Conservation (phyloP, 2,329 filamentous ascomycete species). For the Albifimbria verrucaria region DNA sequence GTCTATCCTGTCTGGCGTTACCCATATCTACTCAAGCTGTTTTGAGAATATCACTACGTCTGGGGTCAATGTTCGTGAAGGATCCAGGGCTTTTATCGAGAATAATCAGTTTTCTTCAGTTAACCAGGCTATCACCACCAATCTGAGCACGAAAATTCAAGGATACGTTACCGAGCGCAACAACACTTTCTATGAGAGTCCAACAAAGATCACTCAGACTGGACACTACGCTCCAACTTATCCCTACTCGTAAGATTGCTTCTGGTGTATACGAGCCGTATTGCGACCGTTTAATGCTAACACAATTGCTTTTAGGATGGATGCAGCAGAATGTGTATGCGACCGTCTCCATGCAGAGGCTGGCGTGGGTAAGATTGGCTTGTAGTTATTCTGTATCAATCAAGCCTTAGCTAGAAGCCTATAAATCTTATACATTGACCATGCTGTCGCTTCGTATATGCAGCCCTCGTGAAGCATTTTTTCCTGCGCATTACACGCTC, state of each 20-base stretch:
- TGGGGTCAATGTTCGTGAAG: neutral
- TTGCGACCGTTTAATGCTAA: neutral
- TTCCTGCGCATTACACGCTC: no score
- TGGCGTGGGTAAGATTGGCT: neutral
- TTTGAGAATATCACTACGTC: constrained; percentile 1
- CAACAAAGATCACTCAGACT: neutral
- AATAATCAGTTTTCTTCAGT: neutral
- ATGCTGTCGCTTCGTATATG: no score
- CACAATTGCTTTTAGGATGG: neutral
- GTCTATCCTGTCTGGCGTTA: neutral
- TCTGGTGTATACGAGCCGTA: neutral
- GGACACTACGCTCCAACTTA: neutral
- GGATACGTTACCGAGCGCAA: constrained; percentile 1
- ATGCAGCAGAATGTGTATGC: neutral
- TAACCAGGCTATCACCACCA: neutral
- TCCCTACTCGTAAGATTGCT: neutral
- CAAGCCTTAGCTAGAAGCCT: no score
- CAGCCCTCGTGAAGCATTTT: no score
- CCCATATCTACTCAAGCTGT: neutral
- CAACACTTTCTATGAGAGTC: neutral
- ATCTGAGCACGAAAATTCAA: neutral
- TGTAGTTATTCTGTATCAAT: neutral
- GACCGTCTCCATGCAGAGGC: neutral
- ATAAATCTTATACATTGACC: no score
- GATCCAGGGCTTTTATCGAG: neutral